Conservation (phyloP, 495 filamentous ascomycete genomes). For the Xanthoparmelia taractica region DNA sequence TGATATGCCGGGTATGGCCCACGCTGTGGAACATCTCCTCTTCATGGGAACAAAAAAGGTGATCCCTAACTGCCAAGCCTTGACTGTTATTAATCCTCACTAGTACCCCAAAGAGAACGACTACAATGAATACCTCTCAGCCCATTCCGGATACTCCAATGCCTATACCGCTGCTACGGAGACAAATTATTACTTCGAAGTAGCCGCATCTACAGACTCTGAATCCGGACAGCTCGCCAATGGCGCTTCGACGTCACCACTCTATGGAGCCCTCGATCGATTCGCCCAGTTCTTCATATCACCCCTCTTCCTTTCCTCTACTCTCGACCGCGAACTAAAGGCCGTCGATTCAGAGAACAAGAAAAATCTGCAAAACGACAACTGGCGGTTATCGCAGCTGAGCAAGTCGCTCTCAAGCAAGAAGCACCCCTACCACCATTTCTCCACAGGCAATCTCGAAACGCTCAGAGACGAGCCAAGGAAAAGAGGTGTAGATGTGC, state of each 20-base stretch:
- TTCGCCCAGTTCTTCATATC: conserved; percentile 97
- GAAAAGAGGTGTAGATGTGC: conserved; percentile 73
- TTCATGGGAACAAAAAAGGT: conserved; percentile 99
- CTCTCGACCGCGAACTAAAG: conserved; percentile 80
- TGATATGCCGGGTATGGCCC: conserved; percentile 88
- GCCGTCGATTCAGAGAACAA: conserved; percentile 99
- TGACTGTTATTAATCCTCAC: not conserved
- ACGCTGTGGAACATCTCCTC: conserved; percentile 84
- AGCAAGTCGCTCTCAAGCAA: conserved; percentile 86
- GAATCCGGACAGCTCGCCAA: conserved; percentile 32
- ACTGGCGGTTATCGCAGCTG: conserved; percentile 87
- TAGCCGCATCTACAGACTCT: conserved; percentile 56
- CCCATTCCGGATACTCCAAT: conserved; percentile 86
- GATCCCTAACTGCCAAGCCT: conserved; percentile 18
- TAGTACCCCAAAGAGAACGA: conserved; percentile 92
- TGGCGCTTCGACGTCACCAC: conserved; percentile 54
- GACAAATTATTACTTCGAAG: conserved; percentile 97
- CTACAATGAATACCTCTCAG: conserved; percentile 86
- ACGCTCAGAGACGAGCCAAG: conserved; percentile 80
- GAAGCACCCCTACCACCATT: conserved; percentile 88
- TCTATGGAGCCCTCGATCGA: conserved; percentile 85
- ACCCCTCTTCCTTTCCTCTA: conserved; percentile 83
- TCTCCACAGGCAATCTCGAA: conserved; percentile 89
- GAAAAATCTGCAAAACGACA: conserved; percentile 95
- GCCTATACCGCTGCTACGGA: conserved; percentile 89